These are phyloP conservation scores for Prunus mira DNA, from an alignment of 306 rosid genomes.

Conservation along the genomic window DNA sequence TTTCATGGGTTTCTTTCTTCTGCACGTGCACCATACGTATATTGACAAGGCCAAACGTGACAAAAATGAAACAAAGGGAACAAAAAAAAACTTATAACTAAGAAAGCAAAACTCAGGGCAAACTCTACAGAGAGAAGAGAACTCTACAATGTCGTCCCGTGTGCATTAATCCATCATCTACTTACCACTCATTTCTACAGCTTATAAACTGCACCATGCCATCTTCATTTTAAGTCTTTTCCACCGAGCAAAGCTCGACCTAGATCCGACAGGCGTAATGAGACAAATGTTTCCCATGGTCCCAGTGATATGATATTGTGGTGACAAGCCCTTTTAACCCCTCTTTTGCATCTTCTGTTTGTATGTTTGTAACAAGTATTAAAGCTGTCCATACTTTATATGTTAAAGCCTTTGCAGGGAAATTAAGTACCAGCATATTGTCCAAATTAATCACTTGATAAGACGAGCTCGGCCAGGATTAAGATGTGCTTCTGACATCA, in stretches of 20 bases:
- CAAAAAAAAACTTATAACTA: not conserved
- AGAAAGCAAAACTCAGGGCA: not conserved
- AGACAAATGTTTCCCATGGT: slow-evolving; percentile 28
- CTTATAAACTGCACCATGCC: not conserved
- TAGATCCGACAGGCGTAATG: slow-evolving; percentile 3
- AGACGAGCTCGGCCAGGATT: slow-evolving; percentile 97
- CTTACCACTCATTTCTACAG: not conserved
- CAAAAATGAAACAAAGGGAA: not conserved
- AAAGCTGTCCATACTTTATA: slow-evolving; percentile 11
- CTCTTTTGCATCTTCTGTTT: slow-evolving; percentile 2
- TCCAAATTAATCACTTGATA: slow-evolving; percentile 30
- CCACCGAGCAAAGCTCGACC: not conserved
- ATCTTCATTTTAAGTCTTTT: not conserved
- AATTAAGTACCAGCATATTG: slow-evolving; percentile 18
- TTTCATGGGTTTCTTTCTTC: not conserved
- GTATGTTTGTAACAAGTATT: not conserved
- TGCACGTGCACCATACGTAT: not conserved
- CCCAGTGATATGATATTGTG: not conserved
- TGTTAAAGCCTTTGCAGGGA: slow-evolving; percentile 25
- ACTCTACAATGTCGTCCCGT: not conserved
- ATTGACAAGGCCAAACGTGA: not conserved
- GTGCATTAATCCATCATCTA: not conserved
- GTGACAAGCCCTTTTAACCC: not conserved
- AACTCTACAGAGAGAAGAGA: not conserved
- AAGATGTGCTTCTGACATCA: slow-evolving; percentile 85